Evolutionary conservation across 805 yeast species (phyloP), one percentile per base, ranked within the genome.

Genomic region (Teunomyces pallodes): DNA sequence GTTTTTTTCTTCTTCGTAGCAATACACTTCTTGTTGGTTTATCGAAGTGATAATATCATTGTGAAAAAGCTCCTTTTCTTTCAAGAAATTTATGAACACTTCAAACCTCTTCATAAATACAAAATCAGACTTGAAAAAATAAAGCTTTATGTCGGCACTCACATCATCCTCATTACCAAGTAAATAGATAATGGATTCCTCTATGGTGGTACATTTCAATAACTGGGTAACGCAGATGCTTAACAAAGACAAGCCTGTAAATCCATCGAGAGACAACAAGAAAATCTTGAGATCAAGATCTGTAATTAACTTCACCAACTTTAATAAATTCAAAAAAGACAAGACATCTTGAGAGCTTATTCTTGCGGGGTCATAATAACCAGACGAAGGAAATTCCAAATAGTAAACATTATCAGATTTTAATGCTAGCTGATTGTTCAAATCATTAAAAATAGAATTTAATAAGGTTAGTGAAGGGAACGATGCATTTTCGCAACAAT

Each of bases 251-350:
- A 66, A 54, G 3, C 72, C 74, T 7, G 75, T 68, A 48, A 67
- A 70, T 1, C 76, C 75, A 53, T 71, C 76, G 49, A 60, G 64
- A 3, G 66, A 67, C 47, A 63, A 69, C 4, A 68, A 52, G 38
- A 69, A 65, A 4, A 66, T 58, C 39, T 64, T 58, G 38, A 55
- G 44, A 42, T 58, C 57, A 43, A 39, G 40, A 36, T 49, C 38
- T 28, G 54, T 53, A 32, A 58, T 54, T 6, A 49, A 36, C 41
- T 67, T 53, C 40, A 71, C 55, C 42, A 65, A 52, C 45, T 64
- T 66, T 38, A 69, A 51, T 13, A 65, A 48, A 46, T 70, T 69
- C 49, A 70, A 59, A 39, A 54, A 60, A 26, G 61, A 55, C 9
- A 67, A 51, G 5, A 62, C 48, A 36, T 68, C 68, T 28, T 54